A percentile compares a stretch with the other conserved stretches of the same genome.
Conservation (phyloP, 768 basidiomycete species). For the Leccinellum albellum region DNA sequence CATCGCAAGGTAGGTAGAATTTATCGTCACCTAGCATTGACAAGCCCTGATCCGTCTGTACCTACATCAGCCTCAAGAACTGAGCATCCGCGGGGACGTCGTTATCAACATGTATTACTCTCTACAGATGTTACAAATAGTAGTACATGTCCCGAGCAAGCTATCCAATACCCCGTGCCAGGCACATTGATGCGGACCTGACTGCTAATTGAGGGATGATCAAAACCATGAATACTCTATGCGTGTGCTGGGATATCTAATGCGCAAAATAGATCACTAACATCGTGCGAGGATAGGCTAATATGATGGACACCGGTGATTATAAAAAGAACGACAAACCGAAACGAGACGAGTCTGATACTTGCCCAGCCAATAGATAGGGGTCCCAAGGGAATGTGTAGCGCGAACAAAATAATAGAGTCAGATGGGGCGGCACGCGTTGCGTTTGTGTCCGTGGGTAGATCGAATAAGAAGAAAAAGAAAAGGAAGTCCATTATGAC, state of each 20-base stretch:
- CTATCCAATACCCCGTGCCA: background rate
- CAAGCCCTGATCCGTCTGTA: background rate
- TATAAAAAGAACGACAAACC: conserved; percentile 6
- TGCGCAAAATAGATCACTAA: conserved; percentile 15
- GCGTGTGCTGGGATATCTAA: conserved; percentile 19
- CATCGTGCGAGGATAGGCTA: conserved; percentile 5
- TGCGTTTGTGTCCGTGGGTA: conserved; percentile 17
- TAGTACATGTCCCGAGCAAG: background rate
- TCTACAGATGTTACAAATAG: background rate
- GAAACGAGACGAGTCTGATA: background rate
- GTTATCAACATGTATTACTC: background rate
- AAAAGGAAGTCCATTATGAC: background rate
- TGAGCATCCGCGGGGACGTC: background rate
- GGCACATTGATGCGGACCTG: background rate
- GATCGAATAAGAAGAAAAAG: conserved; percentile 1
- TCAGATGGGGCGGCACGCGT: conserved; percentile 3
- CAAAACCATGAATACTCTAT: conserved; percentile 15
- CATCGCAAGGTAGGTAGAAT: conserved; percentile 61
- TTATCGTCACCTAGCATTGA: background rate
- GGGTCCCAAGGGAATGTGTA: background rate
- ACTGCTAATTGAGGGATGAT: background rate
- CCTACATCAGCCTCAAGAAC: conserved; percentile 17
- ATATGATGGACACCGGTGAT: background rate
- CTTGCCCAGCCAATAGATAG: conserved; percentile 3
- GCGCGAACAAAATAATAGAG: background rate